Percentiles rank a stretch among this genome's conserved stretches.
Evolutionary conservation across 805 yeast genomes (phyloP).

Genomic region (Suhomyces sp.): DNA sequence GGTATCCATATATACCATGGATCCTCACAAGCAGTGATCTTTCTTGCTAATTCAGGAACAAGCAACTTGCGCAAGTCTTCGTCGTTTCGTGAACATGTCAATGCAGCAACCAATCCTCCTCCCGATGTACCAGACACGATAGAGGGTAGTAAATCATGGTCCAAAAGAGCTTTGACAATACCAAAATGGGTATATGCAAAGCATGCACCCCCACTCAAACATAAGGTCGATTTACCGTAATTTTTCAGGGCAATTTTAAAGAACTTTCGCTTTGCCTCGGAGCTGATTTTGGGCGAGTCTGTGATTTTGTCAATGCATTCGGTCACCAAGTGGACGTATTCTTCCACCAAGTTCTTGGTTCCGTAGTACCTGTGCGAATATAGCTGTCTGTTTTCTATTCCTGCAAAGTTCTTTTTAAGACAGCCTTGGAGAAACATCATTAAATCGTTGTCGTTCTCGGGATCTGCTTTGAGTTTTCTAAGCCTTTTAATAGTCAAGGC

Average conservation of each 20-base stretch:
- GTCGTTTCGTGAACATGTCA: slow-evolving; percentile 66
- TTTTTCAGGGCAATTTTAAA: slow-evolving; percentile 59
- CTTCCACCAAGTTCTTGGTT: slow-evolving; percentile 58
- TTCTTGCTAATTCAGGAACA: slow-evolving; percentile 58
- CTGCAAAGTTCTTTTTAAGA: slow-evolving; percentile 71
- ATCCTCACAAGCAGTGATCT: slow-evolving; percentile 69
- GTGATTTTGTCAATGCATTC: slow-evolving; percentile 44
- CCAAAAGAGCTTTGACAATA: slow-evolving; percentile 65
- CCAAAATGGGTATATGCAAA: slow-evolving; percentile 80
- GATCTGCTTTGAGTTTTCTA: slow-evolving; percentile 26
- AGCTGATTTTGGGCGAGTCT: slow-evolving; percentile 34
- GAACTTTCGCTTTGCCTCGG: slow-evolving; percentile 45
- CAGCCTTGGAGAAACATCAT: slow-evolving; percentile 61
- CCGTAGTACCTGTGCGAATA: slow-evolving; percentile 77
- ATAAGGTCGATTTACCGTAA: slow-evolving; percentile 69
- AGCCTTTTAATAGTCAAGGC: slow-evolving; percentile 46
- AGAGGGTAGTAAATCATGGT: slow-evolving; percentile 61
- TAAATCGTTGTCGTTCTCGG: slow-evolving; percentile 42
- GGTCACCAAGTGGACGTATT: slow-evolving; percentile 53
- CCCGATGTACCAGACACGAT: slow-evolving; percentile 79
- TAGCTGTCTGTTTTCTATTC: slow-evolving; percentile 66
- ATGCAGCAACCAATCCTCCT: slow-evolving; percentile 74
- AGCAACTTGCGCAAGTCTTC: slow-evolving; percentile 58
- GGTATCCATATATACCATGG: slow-evolving; percentile 57
- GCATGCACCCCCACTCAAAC: slow-evolving; percentile 77